phyloP scores from a whole-genome alignment of 2,329 filamentous ascomycete genomes.

The Didymella exigua region DNA sequence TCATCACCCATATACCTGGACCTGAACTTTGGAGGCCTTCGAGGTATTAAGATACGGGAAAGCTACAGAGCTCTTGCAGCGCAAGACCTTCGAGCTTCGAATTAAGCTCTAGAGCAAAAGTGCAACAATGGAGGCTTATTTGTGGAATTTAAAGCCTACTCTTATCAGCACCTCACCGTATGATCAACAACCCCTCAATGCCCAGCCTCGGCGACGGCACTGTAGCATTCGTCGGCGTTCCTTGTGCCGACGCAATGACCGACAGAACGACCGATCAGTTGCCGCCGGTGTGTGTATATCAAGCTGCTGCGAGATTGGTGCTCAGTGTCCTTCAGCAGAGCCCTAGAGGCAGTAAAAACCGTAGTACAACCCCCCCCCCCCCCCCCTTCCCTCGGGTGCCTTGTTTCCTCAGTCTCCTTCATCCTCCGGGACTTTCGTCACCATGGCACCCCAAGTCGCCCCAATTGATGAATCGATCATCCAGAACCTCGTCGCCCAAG shows the following conservation, averaged over 20 bases:
- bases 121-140: not conserved
- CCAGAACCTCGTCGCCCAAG: constrained; percentile 42
- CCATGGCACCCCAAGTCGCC: constrained; percentile 33
- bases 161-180: not conserved
- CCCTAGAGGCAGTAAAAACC: not conserved
- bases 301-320: not conserved
- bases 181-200: constrained; percentile 25
- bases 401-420: too few species aligned
- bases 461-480: constrained; percentile 35
- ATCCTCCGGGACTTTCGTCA: not conserved
- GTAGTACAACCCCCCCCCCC: not conserved
- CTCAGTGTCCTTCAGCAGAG: not conserved
- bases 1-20: too few species aligned
- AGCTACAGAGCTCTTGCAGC: not conserved
- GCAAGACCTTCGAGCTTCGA: not conserved
- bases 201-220: constrained; percentile 27
- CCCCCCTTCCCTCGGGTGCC: not conserved
- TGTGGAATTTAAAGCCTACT: not conserved
- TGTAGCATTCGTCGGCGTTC: constrained; percentile 7
- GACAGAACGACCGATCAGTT: constrained; percentile 5
- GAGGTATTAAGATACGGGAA: not conserved
- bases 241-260: constrained; percentile 7
- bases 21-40: too few species aligned
- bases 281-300: constrained; percentile 5
- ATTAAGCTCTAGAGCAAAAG: not conserved